phyloP scores from a whole-genome alignment of 495 filamentous ascomycete species.

The Penicillium maclennaniae region DNA sequence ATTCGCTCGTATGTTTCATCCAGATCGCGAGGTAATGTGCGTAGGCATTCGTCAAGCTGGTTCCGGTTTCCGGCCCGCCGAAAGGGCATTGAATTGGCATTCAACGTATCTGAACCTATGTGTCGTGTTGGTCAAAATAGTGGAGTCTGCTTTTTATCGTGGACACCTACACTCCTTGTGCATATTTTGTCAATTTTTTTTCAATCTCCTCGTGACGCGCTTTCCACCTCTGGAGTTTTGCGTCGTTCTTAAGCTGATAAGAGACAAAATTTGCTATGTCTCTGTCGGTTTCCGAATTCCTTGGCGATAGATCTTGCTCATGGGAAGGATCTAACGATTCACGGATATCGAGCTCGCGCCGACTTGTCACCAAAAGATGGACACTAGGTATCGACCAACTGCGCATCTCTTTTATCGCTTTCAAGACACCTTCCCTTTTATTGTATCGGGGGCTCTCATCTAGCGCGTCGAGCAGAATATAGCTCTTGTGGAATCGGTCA shows the following conservation, averaged over 20 bases:
- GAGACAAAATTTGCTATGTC: conserved; percentile 32
- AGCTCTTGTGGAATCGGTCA: conserved; percentile 15
- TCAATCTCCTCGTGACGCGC: conserved; percentile 25
- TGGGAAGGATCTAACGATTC: conserved; percentile 18
- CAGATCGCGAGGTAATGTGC: conserved; percentile 29
- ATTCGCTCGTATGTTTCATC: conserved; percentile 38
- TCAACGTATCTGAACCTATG: conserved; percentile 39
- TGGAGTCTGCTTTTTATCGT: too few species aligned
- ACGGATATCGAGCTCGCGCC: conserved; percentile 33
- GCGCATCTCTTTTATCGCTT: conserved; percentile 21
- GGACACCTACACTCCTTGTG: conserved; percentile 39
- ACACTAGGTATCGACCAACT: conserved; percentile 21
- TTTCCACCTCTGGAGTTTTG: conserved; percentile 26
- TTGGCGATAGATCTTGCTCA: conserved; percentile 17
- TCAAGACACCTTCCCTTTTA: conserved; percentile 19
- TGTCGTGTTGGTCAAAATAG: conserved; percentile 9
- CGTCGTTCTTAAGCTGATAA: conserved; percentile 23
- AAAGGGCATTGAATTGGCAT: conserved; percentile 34
- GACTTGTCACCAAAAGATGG: conserved; percentile 39
- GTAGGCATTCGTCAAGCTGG: conserved; percentile 26
- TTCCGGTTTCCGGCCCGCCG: conserved; percentile 16
- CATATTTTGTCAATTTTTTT: conserved; percentile 14
- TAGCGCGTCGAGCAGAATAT: conserved; percentile 29
- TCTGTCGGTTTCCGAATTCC: conserved; percentile 21
- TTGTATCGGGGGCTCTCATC: conserved; percentile 23